phyloP scores from a whole-genome alignment of 108 stramenopile genomes.

The Aurantiochytrium sp. region DNA sequence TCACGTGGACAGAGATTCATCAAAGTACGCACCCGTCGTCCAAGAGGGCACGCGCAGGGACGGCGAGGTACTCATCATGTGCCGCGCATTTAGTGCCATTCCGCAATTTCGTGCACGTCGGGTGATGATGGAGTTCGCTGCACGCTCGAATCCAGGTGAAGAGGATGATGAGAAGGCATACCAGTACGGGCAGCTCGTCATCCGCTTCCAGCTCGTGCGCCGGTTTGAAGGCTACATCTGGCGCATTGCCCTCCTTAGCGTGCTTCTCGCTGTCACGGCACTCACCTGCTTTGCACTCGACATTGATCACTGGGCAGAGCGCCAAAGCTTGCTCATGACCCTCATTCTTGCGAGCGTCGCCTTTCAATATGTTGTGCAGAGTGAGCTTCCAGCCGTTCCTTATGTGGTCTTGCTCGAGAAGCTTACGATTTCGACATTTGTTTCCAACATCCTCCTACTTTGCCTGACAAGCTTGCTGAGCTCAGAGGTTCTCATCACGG shows the following conservation, averaged over 20 bases:
- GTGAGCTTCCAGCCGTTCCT: not conserved
- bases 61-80: not conserved
- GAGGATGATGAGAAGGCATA: not conserved
- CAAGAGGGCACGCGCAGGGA: too few species aligned
- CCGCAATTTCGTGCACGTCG: not conserved
- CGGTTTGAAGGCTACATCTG: not conserved
- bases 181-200: not conserved
- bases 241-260: not conserved
- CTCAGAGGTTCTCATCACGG: not conserved
- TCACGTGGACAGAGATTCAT: not conserved
- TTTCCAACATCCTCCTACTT: not conserved
- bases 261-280: not conserved
- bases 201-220: not conserved
- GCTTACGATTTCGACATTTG: not conserved
- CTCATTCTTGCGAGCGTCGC: not conserved
- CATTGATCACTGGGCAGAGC: not conserved
- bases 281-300: not conserved
- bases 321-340: not conserved
- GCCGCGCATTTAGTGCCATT: not conserved
- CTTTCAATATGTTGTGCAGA: not conserved
- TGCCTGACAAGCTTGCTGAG: not conserved
- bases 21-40: too few species aligned
- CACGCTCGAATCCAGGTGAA: not conserved
- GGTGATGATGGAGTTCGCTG: not conserved
- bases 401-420: not conserved